Percentiles rank a stretch among this genome's conserved stretches.
These are phyloP conservation scores for Citrus hindsii DNA, from an alignment of 345 rosid genomes.

Conservation along the genomic window DNA sequence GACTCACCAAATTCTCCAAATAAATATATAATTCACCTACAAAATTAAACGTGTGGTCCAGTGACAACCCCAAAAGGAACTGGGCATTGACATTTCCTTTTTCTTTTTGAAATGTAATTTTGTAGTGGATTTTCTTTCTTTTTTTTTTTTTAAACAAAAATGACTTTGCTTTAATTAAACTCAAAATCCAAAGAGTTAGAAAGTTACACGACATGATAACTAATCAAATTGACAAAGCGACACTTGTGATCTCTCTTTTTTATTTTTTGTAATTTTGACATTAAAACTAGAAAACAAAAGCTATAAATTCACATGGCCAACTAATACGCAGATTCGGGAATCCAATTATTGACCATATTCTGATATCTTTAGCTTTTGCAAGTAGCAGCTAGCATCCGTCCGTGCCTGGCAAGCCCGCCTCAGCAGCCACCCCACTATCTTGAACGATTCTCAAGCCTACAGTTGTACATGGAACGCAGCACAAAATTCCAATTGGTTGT, in stretches of 20 bases:
- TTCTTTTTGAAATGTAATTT: background rate
- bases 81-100: too few species aligned
- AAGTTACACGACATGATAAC: background rate
- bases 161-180: background rate
- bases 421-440: background rate
- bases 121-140: background rate
- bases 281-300: background rate
- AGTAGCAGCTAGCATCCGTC: background rate
- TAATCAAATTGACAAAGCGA: background rate
- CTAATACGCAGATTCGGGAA: background rate
- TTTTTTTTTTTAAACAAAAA: background rate
- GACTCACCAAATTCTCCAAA: too few species aligned
- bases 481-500: constrained; percentile 5
- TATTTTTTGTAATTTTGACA: background rate
- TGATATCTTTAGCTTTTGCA: background rate
- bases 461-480: background rate
- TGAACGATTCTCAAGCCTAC: background rate
- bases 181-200: background rate
- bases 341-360: background rate
- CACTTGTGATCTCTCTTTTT: background rate
- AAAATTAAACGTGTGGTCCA: too few species aligned
- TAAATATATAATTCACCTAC: too few species aligned
- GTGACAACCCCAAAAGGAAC: too few species aligned
- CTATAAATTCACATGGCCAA: constrained; percentile 2
- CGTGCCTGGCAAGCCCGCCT: background rate